A percentile compares a stretch with the other conserved stretches of the same genome.
These are phyloP conservation scores for Solanum rostratum DNA, from an alignment of 257 asterid genomes.

Conservation along the genomic window DNA sequence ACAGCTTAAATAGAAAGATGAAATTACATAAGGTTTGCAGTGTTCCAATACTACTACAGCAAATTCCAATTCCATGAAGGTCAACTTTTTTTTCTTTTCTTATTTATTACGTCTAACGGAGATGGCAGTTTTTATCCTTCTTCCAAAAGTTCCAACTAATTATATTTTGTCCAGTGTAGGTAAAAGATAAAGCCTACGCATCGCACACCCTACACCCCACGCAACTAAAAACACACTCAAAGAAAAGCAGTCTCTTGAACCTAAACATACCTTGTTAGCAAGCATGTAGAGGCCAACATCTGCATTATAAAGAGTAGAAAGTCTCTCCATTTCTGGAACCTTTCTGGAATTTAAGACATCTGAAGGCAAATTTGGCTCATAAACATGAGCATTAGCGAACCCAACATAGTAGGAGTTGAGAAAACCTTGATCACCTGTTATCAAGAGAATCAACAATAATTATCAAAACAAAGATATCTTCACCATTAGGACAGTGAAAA, in stretches of 20 bases:
- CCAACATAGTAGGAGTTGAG: constrained; percentile 84
- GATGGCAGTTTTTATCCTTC: background rate
- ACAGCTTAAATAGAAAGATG: background rate
- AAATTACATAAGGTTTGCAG: background rate
- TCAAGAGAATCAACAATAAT: background rate
- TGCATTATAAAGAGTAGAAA: constrained; percentile 91
- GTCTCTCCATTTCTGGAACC: constrained; percentile 88
- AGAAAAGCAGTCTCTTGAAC: background rate
- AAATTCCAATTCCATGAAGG: background rate
- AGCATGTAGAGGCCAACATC: constrained; percentile 99
- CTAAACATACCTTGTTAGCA: constrained; percentile 71
- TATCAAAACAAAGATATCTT: background rate
- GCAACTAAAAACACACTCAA: background rate
- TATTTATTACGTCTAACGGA: background rate
- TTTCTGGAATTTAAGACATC: constrained; percentile 77
- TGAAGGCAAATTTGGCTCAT: constrained; percentile 57
- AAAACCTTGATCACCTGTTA: constrained; percentile 96
- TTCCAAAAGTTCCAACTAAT: background rate
- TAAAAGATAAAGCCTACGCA: background rate
- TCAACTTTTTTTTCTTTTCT: background rate
- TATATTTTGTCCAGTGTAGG: background rate
- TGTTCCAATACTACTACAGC: background rate
- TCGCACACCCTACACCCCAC: background rate
- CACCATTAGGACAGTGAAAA: background rate
- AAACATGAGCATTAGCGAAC: constrained; percentile 84